Evolutionary conservation across 768 basidiomycete species (phyloP), one percentile per base, ranked within the genome.

Genomic region (Naganishia vaughanmartiniae): DNA sequence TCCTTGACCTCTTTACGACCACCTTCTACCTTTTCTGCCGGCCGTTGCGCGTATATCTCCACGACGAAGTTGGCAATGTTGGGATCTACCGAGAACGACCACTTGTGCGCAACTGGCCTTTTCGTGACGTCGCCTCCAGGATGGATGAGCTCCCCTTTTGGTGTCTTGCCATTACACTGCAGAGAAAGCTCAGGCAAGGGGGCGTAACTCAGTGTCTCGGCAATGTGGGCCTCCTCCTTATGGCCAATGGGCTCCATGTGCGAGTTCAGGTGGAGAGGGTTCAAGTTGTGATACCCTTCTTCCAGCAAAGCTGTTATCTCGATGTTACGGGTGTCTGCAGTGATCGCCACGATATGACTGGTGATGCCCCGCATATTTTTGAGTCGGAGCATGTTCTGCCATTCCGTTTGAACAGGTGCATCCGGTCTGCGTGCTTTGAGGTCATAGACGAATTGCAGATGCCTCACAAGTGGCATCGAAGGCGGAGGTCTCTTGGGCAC

Each of bases 311-410:
- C 60, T 4, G 60, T 63, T 9, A 63, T 63, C 28, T 63, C 60
- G 39, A 63, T 63, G 42, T 63, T 63, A 19, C 60, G 60, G 24
- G 39, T 63, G 2, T 39, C 28, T 26, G 36, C 26, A 42, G 24
- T 45, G 60, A 63, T 63, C 0, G 60, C 60, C 2, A 63, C 60
- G 42, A 63, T 63, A n/a, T 81, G 80, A 21, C 69, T 77, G 51
- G 76, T 70, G 0, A 81, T 74, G 4, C 80, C 80, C 33, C 75
- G 65, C 54, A 78, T 53, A 68, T 81, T 81, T 57, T 70, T 68
- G n/a, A 80, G 66, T 33, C 76, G 68, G 34, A 79, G 70, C 7
- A 71, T 57, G 45, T 74, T 77, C 30, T 39, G 54, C 31, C 65
- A 26, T 55, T 69, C 42, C 31, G 34, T 36, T 39, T 4, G 68